These are phyloP conservation scores for Aspergillus viridinutans DNA, from an alignment of 2,329 filamentous ascomycete genomes.

Conservation along the genomic window DNA sequence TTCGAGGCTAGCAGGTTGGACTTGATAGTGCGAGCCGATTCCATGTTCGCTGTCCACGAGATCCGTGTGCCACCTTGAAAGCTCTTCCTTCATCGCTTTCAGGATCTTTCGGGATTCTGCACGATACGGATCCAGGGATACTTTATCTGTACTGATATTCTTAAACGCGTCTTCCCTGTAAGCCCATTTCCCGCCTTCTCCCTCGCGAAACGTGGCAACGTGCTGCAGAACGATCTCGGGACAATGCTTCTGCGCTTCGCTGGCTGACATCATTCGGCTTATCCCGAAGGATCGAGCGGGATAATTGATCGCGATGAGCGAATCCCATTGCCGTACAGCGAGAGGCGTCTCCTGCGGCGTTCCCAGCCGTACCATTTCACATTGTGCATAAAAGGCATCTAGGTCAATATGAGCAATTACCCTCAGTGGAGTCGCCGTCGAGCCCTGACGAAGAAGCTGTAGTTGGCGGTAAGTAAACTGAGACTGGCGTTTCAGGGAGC, in stretches of 20 bases:
- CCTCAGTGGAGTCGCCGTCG: constrained; percentile 70
- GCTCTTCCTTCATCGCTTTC: constrained; percentile 66
- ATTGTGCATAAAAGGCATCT: constrained; percentile 97
- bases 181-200: constrained; percentile 78
- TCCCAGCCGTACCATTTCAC: constrained; percentile 83
- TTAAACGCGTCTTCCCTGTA: constrained; percentile 77
- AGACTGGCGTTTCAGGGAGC: constrained; percentile 47
- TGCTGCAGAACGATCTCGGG: constrained; percentile 82
- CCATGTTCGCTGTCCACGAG: constrained; percentile 14
- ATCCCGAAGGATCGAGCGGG: constrained; percentile 78
- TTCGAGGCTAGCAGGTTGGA: constrained; percentile 61
- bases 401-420: constrained; percentile 90
- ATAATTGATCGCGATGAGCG: constrained; percentile 94
- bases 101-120: constrained; percentile 80
- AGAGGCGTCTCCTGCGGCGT: constrained; percentile 72
- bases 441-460: constrained; percentile 66
- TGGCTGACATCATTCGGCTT: constrained; percentile 69
- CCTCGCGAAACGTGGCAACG: constrained; percentile 91
- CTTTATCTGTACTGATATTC: constrained; percentile 84
- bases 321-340: constrained; percentile 94
- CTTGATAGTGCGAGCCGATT: constrained; percentile 10
- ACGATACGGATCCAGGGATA: constrained; percentile 88
- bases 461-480: constrained; percentile 83
- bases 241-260: constrained; percentile 81
- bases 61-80: constrained; percentile 49